Evolutionary conservation across 2,329 filamentous ascomycete species (phyloP).

Genomic region (Pestalotiopsis sp.): DNA sequence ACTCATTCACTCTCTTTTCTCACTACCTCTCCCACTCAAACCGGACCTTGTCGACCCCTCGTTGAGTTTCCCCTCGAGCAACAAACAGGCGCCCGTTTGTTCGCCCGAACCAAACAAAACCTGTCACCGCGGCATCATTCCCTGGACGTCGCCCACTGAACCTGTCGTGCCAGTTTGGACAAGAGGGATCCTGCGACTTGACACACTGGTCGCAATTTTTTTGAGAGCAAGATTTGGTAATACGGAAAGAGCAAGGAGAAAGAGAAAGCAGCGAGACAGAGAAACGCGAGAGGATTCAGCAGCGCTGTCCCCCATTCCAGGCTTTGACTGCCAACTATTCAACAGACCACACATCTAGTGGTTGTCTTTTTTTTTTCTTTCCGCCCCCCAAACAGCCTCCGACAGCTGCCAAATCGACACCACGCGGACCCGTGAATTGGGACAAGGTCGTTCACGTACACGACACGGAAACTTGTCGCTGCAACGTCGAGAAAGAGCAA

Average conservation of each 20-base stretch:
- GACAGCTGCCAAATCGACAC: background rate
- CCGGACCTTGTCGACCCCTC: background rate
- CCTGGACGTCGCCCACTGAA: background rate
- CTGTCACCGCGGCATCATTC: background rate
- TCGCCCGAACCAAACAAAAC: background rate
- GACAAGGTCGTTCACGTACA: conserved; percentile 2
- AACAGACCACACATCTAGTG: conserved; percentile 5
- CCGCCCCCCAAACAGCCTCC: conserved; percentile 12
- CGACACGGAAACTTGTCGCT: background rate
- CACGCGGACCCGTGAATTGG: background rate
- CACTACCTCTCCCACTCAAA: conserved; percentile 3
- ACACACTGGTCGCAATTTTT: background rate
- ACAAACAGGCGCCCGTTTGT: background rate
- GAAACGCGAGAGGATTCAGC: conserved; percentile 45
- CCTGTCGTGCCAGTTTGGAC: background rate
- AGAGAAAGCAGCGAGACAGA: conserved; percentile 23
- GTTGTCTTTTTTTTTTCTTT: background rate
- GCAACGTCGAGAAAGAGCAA: conserved; percentile 5
- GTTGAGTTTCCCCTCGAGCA: background rate
- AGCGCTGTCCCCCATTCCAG: conserved; percentile 46
- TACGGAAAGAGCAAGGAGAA: conserved; percentile 19
- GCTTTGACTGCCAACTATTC: conserved; percentile 17
- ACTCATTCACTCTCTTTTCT: conserved; percentile 16
- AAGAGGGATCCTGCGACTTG: background rate
- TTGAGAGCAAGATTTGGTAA: background rate